Percentiles rank a stretch among this genome's conserved stretches.
Evolutionary conservation across 2,329 filamentous ascomycete species (phyloP).

Genomic region (Stemphylium lycopersici): DNA sequence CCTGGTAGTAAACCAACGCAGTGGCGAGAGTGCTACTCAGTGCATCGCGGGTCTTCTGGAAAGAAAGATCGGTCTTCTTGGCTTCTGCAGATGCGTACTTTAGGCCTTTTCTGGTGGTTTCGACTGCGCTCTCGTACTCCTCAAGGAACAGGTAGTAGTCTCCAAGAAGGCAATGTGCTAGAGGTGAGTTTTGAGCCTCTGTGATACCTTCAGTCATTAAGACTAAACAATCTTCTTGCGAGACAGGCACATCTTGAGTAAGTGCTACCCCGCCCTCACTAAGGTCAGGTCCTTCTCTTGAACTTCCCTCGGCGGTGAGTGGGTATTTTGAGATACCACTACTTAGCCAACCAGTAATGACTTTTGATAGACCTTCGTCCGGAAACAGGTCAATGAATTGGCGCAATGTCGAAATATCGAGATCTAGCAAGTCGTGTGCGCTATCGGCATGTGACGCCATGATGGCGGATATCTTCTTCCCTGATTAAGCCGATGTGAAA

Average conservation of each 20-base stretch:
- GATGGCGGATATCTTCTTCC: conserved; percentile 10
- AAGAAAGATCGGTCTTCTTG: conserved; percentile 69
- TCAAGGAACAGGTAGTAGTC: conserved; percentile 85
- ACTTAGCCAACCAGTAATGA: conserved; percentile 80
- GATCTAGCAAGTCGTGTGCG: conserved; percentile 59
- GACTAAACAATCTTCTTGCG: conserved; percentile 77
- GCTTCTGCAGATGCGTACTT: conserved; percentile 65
- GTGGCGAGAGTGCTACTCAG: conserved; percentile 81
- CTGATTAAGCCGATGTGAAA: conserved; percentile 1
- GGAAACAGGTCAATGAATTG: conserved; percentile 87
- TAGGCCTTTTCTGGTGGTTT: conserved; percentile 77
- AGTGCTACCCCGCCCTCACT: conserved; percentile 51
- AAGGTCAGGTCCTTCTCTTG: conserved; percentile 50
- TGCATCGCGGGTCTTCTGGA: conserved; percentile 68
- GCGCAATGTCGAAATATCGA: conserved; percentile 77
- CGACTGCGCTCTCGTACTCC: conserved; percentile 81
- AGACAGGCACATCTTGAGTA: conserved; percentile 62
- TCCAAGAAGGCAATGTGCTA: conserved; percentile 82
- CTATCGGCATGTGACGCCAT: conserved; percentile 47
- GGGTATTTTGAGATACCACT: conserved; percentile 87
- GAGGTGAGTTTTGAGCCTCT: conserved; percentile 66
- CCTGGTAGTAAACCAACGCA: conserved; percentile 87
- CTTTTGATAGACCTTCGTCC: conserved; percentile 78
- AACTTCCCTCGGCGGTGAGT: conserved; percentile 45
- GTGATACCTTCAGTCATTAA: conserved; percentile 71